phyloP scores from a whole-genome alignment of 1,284 basidiomycete species.

The Boletus mariae region DNA sequence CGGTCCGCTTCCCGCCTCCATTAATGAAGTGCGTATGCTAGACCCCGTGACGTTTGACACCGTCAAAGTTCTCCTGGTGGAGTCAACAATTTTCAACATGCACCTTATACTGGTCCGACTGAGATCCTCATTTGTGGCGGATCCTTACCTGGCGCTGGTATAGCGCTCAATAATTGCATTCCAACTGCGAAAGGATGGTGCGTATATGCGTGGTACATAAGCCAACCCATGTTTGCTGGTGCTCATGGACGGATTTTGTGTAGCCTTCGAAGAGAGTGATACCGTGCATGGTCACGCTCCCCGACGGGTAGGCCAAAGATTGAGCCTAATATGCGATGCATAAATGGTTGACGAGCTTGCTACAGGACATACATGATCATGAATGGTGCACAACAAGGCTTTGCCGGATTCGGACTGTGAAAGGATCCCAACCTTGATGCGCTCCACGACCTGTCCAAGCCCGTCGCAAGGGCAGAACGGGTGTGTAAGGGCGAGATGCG shows the following conservation, averaged over 20 bases:
- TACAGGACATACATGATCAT: constrained; percentile 69
- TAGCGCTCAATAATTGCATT: constrained; percentile 70
- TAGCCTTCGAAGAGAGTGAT: constrained; percentile 75
- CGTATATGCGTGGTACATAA: constrained; percentile 15
- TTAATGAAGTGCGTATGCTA: too few relatives aligned
- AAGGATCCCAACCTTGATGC: too few relatives aligned
- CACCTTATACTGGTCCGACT: constrained; percentile 67
- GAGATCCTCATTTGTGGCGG: constrained; percentile 75
- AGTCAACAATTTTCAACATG: constrained; percentile 61
- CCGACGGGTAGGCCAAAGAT: constrained; percentile 36
- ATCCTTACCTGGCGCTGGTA: constrained; percentile 49
- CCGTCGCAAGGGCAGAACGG: too few relatives aligned
- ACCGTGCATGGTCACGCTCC: constrained; percentile 69
- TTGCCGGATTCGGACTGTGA: constrained; percentile 76
- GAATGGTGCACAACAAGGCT: constrained; percentile 62
- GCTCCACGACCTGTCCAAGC: too few relatives aligned
- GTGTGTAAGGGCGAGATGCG: too few relatives aligned
- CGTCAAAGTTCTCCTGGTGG: too few relatives aligned
- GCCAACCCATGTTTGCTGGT: neutral
- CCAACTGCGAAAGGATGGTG: constrained; percentile 81
- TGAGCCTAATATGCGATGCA: neutral
- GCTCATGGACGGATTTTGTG: neutral
- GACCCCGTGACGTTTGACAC: too few relatives aligned
- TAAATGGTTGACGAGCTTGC: neutral
- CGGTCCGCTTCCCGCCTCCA: too few relatives aligned